These are phyloP conservation scores for Globisporangium uncinulatum DNA, from an alignment of 352 stramenopile genomes.

Conservation along the genomic window DNA sequence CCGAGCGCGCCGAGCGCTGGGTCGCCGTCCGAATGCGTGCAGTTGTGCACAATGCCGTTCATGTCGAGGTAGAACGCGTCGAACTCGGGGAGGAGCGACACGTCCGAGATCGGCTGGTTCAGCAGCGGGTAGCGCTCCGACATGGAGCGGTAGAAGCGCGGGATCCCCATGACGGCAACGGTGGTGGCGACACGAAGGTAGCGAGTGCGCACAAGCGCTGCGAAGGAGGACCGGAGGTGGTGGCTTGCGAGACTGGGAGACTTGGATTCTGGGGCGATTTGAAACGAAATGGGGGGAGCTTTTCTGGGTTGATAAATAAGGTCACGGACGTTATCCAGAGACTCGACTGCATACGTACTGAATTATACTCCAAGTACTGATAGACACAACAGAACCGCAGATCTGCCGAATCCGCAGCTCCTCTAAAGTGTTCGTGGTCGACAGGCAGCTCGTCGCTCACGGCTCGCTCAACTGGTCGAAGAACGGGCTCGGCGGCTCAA, in stretches of 20 bases:
- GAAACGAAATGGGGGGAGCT: background rate
- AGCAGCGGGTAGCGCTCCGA: constrained; percentile 98
- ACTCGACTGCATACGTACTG: no score
- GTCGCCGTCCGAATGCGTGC: constrained; percentile 93
- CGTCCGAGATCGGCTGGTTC: constrained; percentile 97
- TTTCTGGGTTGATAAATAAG: no score
- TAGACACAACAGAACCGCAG: no score
- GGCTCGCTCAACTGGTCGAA: background rate
- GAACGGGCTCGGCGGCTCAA: no score
- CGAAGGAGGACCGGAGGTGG: no score
- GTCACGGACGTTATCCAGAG: no score
- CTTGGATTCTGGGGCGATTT: background rate
- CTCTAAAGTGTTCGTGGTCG: no score
- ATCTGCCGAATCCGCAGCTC: no score
- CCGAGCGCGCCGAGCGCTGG: constrained; percentile 83
- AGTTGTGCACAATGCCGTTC: constrained; percentile 99
- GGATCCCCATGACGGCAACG: constrained; percentile 76
- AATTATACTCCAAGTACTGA: no score
- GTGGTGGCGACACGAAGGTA: background rate
- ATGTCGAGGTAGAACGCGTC: constrained; percentile 99
- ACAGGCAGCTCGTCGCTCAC: no score
- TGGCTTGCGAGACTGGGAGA: no score
- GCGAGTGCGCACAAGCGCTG: background rate
- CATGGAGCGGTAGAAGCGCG: constrained; percentile 92
- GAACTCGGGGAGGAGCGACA: constrained; percentile 96